Base-by-base conservation (phyloP, 208 protist species). In the Acanthamoeba sp. region DNA sequence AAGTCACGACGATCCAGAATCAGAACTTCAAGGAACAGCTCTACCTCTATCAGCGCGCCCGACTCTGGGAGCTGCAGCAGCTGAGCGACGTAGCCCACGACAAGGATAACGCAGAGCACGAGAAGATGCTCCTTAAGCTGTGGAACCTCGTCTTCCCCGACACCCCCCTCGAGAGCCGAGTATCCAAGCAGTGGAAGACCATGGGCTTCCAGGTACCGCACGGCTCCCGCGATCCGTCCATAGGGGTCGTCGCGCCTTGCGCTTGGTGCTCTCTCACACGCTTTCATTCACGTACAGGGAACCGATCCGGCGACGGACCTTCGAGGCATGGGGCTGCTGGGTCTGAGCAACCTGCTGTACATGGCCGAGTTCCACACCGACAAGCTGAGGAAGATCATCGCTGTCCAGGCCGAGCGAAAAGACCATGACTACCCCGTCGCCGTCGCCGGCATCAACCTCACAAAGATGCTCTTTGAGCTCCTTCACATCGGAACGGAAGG, bases 251-350 rank as follows among this genome's bases (percentile, higher is more conserved):
- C 10, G 45, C 18, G 45, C 45, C 5, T 62, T 27, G 55, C 55
- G 22, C 16, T 27, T 12, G 12, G 22, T 62, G 55, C 22, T 22
- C 22, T 12, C 55, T 62, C 12, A 62, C 22, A 62, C 55, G 12
- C 12, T 94, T 98, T 42, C 97, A 97, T 24, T 98, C 98, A 64
- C 97, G 98, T 50, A n/a, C 34, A 91, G 91, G 96, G 96, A 10
- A 92, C 38, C 6, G 96, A 98, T 89, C 98, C 98, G 0, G 96
- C 95, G 7, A 98, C 97, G 10, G 98, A 98, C 93, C 98, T 98
- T 66, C 97, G 98, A n/a, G 97, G 98, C 4, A 97, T 95, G n/a
- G 98, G 98, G 48, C 34, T 98, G 40, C 93, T 98, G 55, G 96
- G 95, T 1, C 96, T 99, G 4, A 42, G 80, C 38, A 97, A 98